Conservation (phyloP, 495 filamentous ascomycete genomes). For the Lasiosphaeria ovina region DNA sequence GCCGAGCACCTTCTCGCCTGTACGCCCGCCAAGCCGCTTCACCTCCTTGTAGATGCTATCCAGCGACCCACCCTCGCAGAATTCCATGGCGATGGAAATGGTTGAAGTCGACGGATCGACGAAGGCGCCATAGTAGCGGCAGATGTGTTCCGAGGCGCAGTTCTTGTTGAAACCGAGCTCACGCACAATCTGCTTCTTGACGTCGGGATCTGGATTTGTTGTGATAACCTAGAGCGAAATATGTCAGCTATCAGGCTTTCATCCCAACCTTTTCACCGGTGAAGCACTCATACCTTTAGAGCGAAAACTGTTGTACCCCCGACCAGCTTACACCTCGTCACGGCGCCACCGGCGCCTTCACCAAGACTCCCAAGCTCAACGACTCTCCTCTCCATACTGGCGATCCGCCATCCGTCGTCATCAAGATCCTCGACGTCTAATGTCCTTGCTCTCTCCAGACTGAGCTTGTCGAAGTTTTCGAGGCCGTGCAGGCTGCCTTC, state of each 20-base stretch:
- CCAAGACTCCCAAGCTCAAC: slow-evolving; percentile 85
- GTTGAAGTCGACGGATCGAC: slow-evolving; percentile 89
- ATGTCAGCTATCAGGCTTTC: slow-evolving; percentile 22
- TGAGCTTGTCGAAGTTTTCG: slow-evolving; percentile 71
- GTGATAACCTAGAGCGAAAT: slow-evolving; percentile 74
- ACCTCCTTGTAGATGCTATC: slow-evolving; percentile 97
- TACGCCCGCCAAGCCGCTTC: slow-evolving; percentile 88
- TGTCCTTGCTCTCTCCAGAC: slow-evolving; percentile 72
- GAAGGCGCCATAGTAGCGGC: slow-evolving; percentile 94
- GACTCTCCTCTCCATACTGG: slow-evolving; percentile 82
- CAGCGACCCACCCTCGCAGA: slow-evolving; percentile 93
- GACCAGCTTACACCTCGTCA: slow-evolving; percentile 84
- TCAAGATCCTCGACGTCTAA: slow-evolving; percentile 92
- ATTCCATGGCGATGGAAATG: slow-evolving; percentile 98
- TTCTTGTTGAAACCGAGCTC: slow-evolving; percentile 97
- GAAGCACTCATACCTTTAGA: slow-evolving; percentile 68
- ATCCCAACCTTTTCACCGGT: not conserved
- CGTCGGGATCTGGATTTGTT: slow-evolving; percentile 93
- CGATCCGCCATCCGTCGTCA: slow-evolving; percentile 91
- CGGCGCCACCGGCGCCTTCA: slow-evolving; percentile 93
- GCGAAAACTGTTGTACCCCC: slow-evolving; percentile 94
- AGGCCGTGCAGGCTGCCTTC: slow-evolving; percentile 67
- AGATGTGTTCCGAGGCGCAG: slow-evolving; percentile 90
- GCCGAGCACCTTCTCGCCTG: slow-evolving; percentile 96
- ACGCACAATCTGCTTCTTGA: slow-evolving; percentile 95